These are phyloP conservation scores for Chytriomyces sp. DNA, from an alignment of 192 early-diverging fungal species.

Conservation along the genomic window DNA sequence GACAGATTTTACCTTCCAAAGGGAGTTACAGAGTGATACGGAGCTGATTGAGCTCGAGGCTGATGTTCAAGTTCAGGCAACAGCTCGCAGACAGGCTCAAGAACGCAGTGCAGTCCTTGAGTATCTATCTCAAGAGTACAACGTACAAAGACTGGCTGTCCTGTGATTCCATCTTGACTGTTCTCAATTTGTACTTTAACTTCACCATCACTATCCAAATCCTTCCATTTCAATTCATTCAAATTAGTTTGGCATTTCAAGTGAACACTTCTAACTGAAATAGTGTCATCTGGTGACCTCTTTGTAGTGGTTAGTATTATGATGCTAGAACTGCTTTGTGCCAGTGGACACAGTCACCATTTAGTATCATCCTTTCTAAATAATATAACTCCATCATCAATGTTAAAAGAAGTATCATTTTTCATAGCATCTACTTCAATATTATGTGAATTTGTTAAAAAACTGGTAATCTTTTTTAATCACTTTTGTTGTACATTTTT, in stretches of 20 bases:
- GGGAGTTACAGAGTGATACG: too few species aligned
- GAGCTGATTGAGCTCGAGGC: too few species aligned
- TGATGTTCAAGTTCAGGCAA: too few species aligned
- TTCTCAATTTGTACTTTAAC: conserved; percentile 2
- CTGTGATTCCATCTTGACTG: not conserved
- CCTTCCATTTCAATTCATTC: too few species aligned
- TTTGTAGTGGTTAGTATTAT: not conserved
- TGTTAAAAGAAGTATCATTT: not conserved
- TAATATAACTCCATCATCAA: conserved; percentile 2
- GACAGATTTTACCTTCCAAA: too few species aligned
- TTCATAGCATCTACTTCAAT: conserved; percentile 2
- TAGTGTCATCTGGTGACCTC: not conserved
- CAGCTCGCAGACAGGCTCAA: too few species aligned
- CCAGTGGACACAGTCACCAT: not conserved
- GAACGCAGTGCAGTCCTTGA: too few species aligned
- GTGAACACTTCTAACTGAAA: not conserved
- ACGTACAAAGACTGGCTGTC: too few species aligned
- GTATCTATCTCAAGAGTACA: too few species aligned
- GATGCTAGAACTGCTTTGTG: conserved; percentile 2
- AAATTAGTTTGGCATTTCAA: not conserved
- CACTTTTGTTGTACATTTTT: too few species aligned
- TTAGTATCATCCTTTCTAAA: conserved; percentile 2
- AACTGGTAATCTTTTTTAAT: too few species aligned
- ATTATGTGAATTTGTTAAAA: not conserved
- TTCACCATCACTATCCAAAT: not conserved